phyloP scores from a whole-genome alignment of 2,329 filamentous ascomycete genomes.

The Neonectria hederae region DNA sequence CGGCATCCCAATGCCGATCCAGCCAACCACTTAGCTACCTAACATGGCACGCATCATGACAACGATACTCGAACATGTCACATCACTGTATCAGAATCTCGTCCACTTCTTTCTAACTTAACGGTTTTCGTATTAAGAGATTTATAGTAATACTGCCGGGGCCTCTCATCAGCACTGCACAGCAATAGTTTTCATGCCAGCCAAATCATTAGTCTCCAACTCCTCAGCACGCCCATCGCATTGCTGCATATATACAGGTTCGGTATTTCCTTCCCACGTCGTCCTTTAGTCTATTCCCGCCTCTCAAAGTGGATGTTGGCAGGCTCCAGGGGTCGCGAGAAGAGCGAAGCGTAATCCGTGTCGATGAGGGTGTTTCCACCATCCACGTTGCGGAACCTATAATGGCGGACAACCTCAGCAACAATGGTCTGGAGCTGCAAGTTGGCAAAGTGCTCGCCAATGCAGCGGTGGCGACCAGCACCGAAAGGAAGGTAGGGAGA shows the following conservation, averaged over 20 bases:
- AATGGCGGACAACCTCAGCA: conserved; percentile 77
- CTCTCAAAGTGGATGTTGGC: conserved; percentile 80
- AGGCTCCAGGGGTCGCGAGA: conserved; percentile 77
- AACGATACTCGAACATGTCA: not conserved
- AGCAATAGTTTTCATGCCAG: conserved; percentile 35
- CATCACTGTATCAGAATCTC: not conserved
- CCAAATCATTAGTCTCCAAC: conserved; percentile 42
- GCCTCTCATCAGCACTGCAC: conserved; percentile 32
- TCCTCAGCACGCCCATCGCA: conserved; percentile 37
- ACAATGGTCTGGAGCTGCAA: conserved; percentile 89
- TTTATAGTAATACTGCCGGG: conserved; percentile 38
- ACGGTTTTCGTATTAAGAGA: conserved; percentile 39
- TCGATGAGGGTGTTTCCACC: conserved; percentile 74
- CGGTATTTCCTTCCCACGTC: conserved; percentile 22
- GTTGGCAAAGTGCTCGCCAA: conserved; percentile 96
- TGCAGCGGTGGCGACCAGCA: conserved; percentile 91
- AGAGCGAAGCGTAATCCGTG: conserved; percentile 75
- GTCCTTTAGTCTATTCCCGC: conserved; percentile 55
- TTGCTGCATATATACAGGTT: conserved; percentile 43
- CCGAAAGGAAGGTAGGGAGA: conserved; percentile 96
- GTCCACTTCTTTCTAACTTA: conserved; percentile 17
- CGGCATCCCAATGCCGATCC: conserved; percentile 9
- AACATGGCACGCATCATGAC: not conserved
- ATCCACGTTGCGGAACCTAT: conserved; percentile 81
- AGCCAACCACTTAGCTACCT: not conserved